A percentile compares a stretch with the other conserved stretches of the same genome.
Evolutionary conservation across 1,139 yeast genomes (phyloP).

Genomic region (Geotrichum europaeum): DNA sequence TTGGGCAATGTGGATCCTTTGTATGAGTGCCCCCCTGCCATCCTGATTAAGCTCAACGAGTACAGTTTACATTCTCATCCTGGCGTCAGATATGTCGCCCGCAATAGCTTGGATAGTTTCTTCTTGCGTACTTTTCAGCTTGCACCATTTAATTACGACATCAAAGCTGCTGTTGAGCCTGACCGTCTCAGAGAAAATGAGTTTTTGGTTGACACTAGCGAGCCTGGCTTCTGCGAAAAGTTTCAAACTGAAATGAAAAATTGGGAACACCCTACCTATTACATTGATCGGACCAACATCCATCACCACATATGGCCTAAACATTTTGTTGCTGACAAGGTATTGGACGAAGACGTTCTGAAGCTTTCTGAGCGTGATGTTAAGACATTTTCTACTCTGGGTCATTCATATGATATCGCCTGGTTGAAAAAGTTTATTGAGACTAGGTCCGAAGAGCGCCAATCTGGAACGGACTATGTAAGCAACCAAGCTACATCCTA

Average conservation of each 20-base stretch:
- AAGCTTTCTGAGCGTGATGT: conserved; percentile 40
- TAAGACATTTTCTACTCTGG: conserved; percentile 42
- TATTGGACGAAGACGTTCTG: conserved; percentile 30
- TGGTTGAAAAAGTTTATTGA: conserved; percentile 56
- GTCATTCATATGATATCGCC: conserved; percentile 43
- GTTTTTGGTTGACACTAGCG: conserved; percentile 41
- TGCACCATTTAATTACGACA: conserved; percentile 51
- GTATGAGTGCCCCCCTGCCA: conserved; percentile 39
- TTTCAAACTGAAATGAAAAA: conserved; percentile 55
- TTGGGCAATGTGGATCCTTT: conserved; percentile 48
- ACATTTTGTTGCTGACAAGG: conserved; percentile 44
- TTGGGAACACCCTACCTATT: conserved; percentile 25
- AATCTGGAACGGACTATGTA: conserved; percentile 33
- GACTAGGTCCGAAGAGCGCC: conserved; percentile 38
- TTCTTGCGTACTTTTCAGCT: conserved; percentile 51
- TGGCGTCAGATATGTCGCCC: conserved; percentile 41
- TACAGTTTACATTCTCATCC: conserved; percentile 71
- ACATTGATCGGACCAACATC: conserved; percentile 42
- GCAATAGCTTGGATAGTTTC: conserved; percentile 58
- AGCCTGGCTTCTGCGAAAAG: conserved; percentile 35
- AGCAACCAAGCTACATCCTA: conserved; percentile 28
- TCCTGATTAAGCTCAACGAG: conserved; percentile 45
- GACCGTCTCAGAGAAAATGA: conserved; percentile 32
- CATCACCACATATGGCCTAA: conserved; percentile 85
- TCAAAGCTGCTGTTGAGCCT: conserved; percentile 32